Percentiles rank a stretch among this genome's conserved stretches.
Conservation (phyloP, 129 eudicot species). For the Kitagawia praeruptora region DNA sequence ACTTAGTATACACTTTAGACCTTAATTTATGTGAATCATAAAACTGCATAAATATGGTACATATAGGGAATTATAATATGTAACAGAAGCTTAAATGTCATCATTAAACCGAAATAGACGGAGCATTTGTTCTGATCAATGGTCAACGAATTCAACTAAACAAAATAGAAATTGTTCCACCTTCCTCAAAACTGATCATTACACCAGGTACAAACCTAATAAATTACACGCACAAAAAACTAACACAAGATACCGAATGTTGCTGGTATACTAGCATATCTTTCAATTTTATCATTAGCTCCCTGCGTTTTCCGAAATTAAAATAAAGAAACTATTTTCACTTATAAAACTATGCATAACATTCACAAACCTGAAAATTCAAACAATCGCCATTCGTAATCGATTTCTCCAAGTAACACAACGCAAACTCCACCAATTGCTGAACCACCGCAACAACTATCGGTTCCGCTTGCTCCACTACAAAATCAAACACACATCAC, state of each 20-base stretch:
- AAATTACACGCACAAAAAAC: not conserved
- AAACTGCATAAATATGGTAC: not conserved
- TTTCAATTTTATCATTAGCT: not conserved
- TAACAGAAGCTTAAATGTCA: not conserved
- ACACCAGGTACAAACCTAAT: not conserved
- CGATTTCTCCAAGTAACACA: slow-evolving; percentile 70
- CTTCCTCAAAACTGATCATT: not conserved
- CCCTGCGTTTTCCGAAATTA: not conserved
- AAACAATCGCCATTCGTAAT: slow-evolving; percentile 32
- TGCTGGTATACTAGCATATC: not conserved
- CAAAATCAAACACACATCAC: slow-evolving; percentile 18
- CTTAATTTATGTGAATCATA: not conserved
- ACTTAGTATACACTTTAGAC: not conserved
- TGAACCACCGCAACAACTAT: slow-evolving; percentile 60
- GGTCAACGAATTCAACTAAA: not conserved
- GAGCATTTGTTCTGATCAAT: not conserved
- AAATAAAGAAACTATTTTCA: not conserved
- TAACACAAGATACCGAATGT: not conserved
- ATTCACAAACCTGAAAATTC: slow-evolving; percentile 52
- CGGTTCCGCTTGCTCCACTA: slow-evolving; percentile 80
- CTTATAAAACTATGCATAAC: not conserved
- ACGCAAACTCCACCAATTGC: slow-evolving; percentile 65
- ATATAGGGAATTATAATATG: not conserved
- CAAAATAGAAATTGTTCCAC: not conserved
- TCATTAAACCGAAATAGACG: not conserved